Conservation (phyloP, 805 yeast species). For the Nakazawaea holstii region DNA sequence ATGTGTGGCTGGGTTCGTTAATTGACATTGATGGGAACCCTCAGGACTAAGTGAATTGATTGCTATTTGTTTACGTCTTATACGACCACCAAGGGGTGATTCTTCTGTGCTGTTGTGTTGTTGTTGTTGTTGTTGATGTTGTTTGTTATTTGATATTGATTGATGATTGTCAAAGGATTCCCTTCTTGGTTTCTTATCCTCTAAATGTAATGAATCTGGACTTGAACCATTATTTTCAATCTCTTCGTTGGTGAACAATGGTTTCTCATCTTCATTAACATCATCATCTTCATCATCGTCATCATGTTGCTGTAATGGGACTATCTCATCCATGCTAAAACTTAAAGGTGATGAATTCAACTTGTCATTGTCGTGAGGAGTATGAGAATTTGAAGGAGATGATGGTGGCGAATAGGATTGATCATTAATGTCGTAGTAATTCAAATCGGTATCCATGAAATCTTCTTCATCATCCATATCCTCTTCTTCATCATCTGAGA, state of each 20-base stretch:
- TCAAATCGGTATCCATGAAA: slow-evolving; percentile 5
- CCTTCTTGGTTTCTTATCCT: neutral
- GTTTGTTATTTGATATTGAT: neutral
- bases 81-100: neutral
- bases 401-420: slow-evolving; percentile 1
- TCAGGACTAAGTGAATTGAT: slow-evolving; percentile 5
- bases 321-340: neutral
- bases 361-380: slow-evolving; percentile 1
- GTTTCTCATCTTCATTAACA: neutral
- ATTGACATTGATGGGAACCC: slow-evolving; percentile 47
- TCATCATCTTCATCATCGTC: neutral
- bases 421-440: slow-evolving; percentile 3
- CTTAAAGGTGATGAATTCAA: neutral
- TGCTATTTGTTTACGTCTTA: neutral
- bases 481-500: slow-evolving; percentile 16
- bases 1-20: slow-evolving; percentile 57
- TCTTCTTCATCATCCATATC: slow-evolving; percentile 12
- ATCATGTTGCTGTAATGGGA: neutral
- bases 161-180: too few relatives aligned
- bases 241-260: neutral
- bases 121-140: neutral
- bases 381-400: slow-evolving; percentile 2
- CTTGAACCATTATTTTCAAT: neutral
- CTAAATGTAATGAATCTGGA: neutral
- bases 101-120: neutral